Evolutionary conservation across 192 early-diverging fungal genomes (phyloP), one percentile per base, ranked within the genome.

Genomic region (Coemansia sp.): DNA sequence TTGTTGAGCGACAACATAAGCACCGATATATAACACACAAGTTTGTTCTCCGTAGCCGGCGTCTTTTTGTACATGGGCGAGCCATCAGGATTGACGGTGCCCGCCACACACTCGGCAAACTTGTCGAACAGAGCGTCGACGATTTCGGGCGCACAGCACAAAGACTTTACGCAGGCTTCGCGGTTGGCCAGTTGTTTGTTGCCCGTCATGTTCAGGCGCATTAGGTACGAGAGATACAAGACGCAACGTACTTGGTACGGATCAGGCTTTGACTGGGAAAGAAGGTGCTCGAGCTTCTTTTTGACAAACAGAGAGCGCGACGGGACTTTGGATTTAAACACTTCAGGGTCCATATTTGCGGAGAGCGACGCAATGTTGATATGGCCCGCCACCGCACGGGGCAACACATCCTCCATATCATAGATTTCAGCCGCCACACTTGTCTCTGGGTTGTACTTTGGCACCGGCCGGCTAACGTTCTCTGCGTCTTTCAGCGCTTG

Each of bases 191-290:
- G 64, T 2, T 70, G 73, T 3, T 57, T 61, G 28, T 78, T 66
- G 48, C 75, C 68, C 8, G 86, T 48, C 4, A 62, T 74, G 66
- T 77, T 80, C 72, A 94, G 88, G 19, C 83, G 85, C 85, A 94
- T 88, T 73, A 96, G 64, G 57, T 87, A 91, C 28, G 71, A 78
- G 53, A 96, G 82, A 72, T 92, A 96, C 56, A 96, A 66, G 37
- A 90, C 72, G 38, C 84, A 59, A 34, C 85, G 84, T 42, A 88
- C 70, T 34, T 36, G 26, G 12, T 19, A 26, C 6, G 68, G 20
- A 21, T 81, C 72, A 5, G 78, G 78, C 52, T 74, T 75, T 5
- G 50, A 8, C 23, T 66, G 64, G 6, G 44, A 52, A n/a, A 76
- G 42, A 34, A 76, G 60, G 9, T 36, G 49, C 52, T 68, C 67